Evolutionary conservation across 805 yeast species (phyloP).

Genomic region (Candida oleophila): DNA sequence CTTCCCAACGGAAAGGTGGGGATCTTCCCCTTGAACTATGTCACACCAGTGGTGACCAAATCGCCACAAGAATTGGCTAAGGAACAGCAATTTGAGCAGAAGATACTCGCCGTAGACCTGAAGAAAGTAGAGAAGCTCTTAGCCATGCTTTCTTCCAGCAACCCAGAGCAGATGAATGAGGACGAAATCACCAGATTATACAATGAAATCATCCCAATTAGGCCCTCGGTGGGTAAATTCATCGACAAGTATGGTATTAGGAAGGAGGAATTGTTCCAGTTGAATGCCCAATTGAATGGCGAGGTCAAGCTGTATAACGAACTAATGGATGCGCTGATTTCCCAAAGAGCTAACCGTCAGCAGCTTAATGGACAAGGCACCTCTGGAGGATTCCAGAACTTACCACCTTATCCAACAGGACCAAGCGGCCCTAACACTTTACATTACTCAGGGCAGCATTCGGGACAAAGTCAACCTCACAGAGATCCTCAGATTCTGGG

Average conservation of each 20-base stretch:
- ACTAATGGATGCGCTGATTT: conserved; percentile 52
- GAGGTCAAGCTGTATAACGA: conserved; percentile 72
- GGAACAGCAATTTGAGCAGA: conserved; percentile 50
- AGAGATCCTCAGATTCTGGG: conserved; percentile 4
- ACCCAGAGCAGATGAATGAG: conserved; percentile 44
- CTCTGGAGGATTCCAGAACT: not conserved
- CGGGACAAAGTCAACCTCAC: conserved; percentile 6
- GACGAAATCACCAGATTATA: conserved; percentile 71
- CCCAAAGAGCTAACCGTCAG: conserved; percentile 17
- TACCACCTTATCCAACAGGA: conserved; percentile 3
- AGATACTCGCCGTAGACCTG: conserved; percentile 49
- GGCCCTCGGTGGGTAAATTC: conserved; percentile 70
- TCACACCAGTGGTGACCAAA: conserved; percentile 70
- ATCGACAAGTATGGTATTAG: conserved; percentile 77
- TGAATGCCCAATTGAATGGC: conserved; percentile 66
- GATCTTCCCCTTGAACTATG: conserved; percentile 90
- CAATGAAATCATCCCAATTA: conserved; percentile 67
- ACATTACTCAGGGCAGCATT: conserved; percentile 2
- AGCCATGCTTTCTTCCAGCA: conserved; percentile 38
- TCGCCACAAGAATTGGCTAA: conserved; percentile 56
- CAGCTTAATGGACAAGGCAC: conserved; percentile 1
- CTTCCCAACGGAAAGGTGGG: conserved; percentile 74
- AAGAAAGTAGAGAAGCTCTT: conserved; percentile 69
- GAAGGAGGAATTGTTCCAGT: conserved; percentile 70
- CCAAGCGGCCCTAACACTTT: conserved; percentile 8